A percentile compares a stretch with the other conserved stretches of the same genome.
These are phyloP conservation scores for Strobilomyces dryophilus DNA, from an alignment of 768 basidiomycete species.

Conservation along the genomic window DNA sequence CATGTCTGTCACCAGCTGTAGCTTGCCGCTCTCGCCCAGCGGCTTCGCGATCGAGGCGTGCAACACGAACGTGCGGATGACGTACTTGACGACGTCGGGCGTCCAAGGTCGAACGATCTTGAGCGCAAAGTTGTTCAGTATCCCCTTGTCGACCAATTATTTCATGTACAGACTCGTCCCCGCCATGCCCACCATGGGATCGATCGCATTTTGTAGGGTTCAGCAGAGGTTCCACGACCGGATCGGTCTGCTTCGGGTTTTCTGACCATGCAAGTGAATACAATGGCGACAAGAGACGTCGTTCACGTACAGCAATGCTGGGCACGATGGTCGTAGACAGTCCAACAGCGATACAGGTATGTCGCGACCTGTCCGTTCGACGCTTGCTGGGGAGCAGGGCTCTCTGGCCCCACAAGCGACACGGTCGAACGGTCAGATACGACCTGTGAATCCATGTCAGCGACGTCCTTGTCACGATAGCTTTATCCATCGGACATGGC, in stretches of 20 bases:
- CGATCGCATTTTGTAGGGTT: slow-evolving; percentile 62
- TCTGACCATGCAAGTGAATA: slow-evolving; percentile 10
- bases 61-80: slow-evolving; percentile 82
- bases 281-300: neutral
- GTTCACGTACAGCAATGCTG: slow-evolving; percentile 50
- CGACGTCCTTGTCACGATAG: neutral
- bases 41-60: slow-evolving; percentile 94
- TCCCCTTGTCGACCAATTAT: slow-evolving; percentile 71
- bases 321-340: slow-evolving; percentile 52
- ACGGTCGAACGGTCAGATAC: slow-evolving; percentile 70
- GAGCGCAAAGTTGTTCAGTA: slow-evolving; percentile 73
- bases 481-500: slow-evolving; percentile 50
- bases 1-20: slow-evolving; percentile 95
- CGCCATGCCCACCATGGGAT: slow-evolving; percentile 52
- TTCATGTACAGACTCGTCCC: slow-evolving; percentile 81
- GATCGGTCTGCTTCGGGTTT: slow-evolving; percentile 39
- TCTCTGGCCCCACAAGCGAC: slow-evolving; percentile 64
- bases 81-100: slow-evolving; percentile 62
- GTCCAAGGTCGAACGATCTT: slow-evolving; percentile 64
- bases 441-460: slow-evolving; percentile 40
- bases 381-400: slow-evolving; percentile 76
- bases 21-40: slow-evolving; percentile 87
- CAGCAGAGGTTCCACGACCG: slow-evolving; percentile 58
- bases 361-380: slow-evolving; percentile 76
- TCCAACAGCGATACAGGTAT: slow-evolving; percentile 43